Evolutionary conservation across 768 basidiomycete species (phyloP), one percentile per base, ranked within the genome.

Genomic region (Hydnum rufescens): DNA sequence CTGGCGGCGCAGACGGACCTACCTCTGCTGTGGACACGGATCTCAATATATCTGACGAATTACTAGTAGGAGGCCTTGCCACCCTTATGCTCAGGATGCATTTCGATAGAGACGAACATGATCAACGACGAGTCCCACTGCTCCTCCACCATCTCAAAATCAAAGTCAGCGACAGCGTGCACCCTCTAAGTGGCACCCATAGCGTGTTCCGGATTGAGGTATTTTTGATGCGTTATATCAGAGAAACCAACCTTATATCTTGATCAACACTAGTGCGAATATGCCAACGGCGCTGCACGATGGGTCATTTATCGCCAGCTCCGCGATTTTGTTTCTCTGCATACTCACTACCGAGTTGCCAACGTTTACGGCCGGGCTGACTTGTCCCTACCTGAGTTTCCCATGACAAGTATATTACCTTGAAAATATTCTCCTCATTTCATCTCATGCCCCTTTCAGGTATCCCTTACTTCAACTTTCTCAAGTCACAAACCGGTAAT

Each of bases 231-330:
- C 51, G 23, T 1, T 6, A 30, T 18, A 18, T 2, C 29, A 30
- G 28, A 52, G 22, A 32, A 13, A 6, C 28, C 6, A 64, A 39
- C 63, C 65, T 54, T 30, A 23, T 43, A 31, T 13, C 48, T 26
- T 44, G 23, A 47, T 18, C 32, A 23, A n/a, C n/a, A n/a, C n/a
- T 49, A 70, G 64, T 96, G 90, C 63, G 86, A 95, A 64, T 97
- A 99, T 63, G 93, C 88, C 0, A 90, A 93, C 57, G 88, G 88
- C 22, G 80, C 81, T 8, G 78, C 74, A 61, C 71, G 89, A 64
- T 99, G 95, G 93, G 92, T 95, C 28, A 73, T 88, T n/a, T 89
- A 89, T 65, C 80, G 93, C 51, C 81, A 92, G 65, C 71, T 95
- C 51, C 78, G 86, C 56, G 93, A 97, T 63, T 95, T 99, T 61